These are phyloP conservation scores for Neurospora hispaniola DNA, from an alignment of 495 filamentous ascomycete species.

Conservation along the genomic window DNA sequence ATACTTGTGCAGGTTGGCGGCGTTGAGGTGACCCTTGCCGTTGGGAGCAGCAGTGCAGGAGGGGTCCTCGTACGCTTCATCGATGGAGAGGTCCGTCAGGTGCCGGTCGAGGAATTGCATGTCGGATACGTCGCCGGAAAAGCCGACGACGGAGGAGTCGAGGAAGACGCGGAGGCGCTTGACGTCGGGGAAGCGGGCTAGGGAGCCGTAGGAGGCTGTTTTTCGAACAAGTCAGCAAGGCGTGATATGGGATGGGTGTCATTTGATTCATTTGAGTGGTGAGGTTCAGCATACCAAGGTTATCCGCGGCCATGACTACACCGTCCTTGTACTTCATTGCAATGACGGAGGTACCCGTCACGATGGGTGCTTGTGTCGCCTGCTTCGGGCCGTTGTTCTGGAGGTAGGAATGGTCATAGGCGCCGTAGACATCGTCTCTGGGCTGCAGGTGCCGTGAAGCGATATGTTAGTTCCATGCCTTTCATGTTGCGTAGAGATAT, in stretches of 20 bases:
- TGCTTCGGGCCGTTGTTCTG: slow-evolving; percentile 56
- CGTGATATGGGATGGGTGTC: too few relatives aligned
- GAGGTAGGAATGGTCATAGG: slow-evolving; percentile 80
- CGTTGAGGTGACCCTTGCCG: slow-evolving; percentile 51
- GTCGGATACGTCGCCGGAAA: slow-evolving; percentile 91
- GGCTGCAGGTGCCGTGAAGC: slow-evolving; percentile 44
- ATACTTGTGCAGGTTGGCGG: slow-evolving; percentile 93
- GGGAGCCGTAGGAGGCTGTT: slow-evolving; percentile 89
- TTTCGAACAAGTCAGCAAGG: too few relatives aligned
- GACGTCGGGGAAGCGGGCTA: slow-evolving; percentile 92
- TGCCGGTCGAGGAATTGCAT: slow-evolving; percentile 97
- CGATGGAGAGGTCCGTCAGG: slow-evolving; percentile 72
- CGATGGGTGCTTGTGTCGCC: slow-evolving; percentile 82
- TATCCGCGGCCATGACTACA: slow-evolving; percentile 93
- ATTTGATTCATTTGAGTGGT: too few relatives aligned
- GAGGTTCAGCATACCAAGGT: slow-evolving; percentile 54
- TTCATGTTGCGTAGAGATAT: not conserved
- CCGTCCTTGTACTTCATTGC: slow-evolving; percentile 92
- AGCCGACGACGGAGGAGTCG: slow-evolving; percentile 65
- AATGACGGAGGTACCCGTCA: slow-evolving; percentile 92
- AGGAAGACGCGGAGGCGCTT: slow-evolving; percentile 80
- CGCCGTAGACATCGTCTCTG: slow-evolving; percentile 88
- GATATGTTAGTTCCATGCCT: not conserved
- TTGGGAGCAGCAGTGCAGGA: slow-evolving; percentile 18
- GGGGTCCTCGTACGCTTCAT: slow-evolving; percentile 67